Evolutionary conservation across 352 stramenopile genomes (phyloP), one percentile per base, ranked within the genome.

Genomic region (Phytophthora citrophthora): DNA sequence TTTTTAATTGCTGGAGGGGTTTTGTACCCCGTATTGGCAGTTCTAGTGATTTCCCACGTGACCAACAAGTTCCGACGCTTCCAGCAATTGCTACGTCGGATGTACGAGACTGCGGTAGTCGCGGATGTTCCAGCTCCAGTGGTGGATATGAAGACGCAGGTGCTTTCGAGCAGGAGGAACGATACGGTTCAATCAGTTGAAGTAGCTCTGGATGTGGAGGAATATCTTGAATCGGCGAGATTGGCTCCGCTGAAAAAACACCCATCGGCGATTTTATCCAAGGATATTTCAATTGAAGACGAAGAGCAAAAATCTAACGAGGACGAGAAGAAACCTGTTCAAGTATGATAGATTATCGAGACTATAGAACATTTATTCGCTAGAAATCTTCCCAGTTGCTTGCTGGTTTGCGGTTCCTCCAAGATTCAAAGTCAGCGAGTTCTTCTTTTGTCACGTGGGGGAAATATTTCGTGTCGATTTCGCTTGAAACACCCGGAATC

Each of bases 31-130:
- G 40, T 86, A 27, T 65, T 91, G 8, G 79, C 80, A 1, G 74
- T 93, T n/a, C 51, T 90, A 3, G 75, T 93, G 31, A 79, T 86
- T 39, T 77, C 68, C 5, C 74, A 87, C 39, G 75, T 83, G 46
- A 79, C 71, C 39, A 66, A 83, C 54, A 94, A 94, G 36, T 92
- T 89, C 41, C 68, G 68, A 27, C 59, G 67, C 1, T 94, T 79
- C 49, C 70, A 89, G 64, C 68, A 70, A 5, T 23, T 74, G 3
- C 49, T 90, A 4, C 70, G 73, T 26, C 68, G 64, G 24, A 41
- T 88, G 36, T 79, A 87, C 34, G 81, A 92, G 54, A 79, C 73
- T 11, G 64, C 71, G n/a, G 81, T 77, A 6, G 61, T 87, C 9
- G 71, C 89, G 29, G 68, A 89, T 0, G 55, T 87, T 7, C 75